Base-by-base conservation (phyloP, 306 rosid species). In the Myrica gale region DNA sequence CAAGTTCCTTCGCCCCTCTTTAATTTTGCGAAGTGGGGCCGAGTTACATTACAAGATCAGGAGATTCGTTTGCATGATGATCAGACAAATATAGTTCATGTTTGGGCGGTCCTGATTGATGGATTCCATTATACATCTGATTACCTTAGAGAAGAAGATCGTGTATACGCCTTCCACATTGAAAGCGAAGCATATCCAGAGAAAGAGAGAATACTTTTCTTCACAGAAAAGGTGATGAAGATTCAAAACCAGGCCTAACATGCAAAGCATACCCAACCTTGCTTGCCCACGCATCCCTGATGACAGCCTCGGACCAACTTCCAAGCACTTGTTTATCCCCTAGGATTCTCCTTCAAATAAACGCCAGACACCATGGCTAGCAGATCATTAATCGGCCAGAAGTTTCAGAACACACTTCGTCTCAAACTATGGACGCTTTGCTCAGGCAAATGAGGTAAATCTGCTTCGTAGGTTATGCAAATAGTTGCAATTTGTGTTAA, bases 221-320 rank as follows among this genome's bases (percentile, higher is more conserved):
- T 90, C 65, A 68, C 26, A 10, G 77, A 69, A 68, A 83, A 74
- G 83, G 80, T 63, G 73, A 72, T 63, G 53, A n/a, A 88, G 82
- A 74, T 83, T 78, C 92, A 84, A 83, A 8, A 85, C 75, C 88
- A 72, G 62, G 26, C 74, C 43, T 56, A 4, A 46, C 79, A 85
- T 92, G 89, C 93, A 88, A 94, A 85, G 96, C 76, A 86, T 85
- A 76, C 78, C 37, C 41, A 56, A 85, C 83, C 75, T 86, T 81
- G 81, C 89, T 88, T 81, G 71, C 68, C 75, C 52, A 65, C 55
- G 46, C 66, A 44, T 85, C 83, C 77, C 73, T 52, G 71, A 71
- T 41, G 21, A 39, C 45, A 75, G n/a, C 43, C 78, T 39, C 51
- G 12, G 72, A 70, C 53, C 41, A 68, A 79, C 75, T 69, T 77